A percentile compares a stretch with the other conserved stretches of the same genome.
Conservation (phyloP, 768 basidiomycete genomes). For the Tricholoma sp. region DNA sequence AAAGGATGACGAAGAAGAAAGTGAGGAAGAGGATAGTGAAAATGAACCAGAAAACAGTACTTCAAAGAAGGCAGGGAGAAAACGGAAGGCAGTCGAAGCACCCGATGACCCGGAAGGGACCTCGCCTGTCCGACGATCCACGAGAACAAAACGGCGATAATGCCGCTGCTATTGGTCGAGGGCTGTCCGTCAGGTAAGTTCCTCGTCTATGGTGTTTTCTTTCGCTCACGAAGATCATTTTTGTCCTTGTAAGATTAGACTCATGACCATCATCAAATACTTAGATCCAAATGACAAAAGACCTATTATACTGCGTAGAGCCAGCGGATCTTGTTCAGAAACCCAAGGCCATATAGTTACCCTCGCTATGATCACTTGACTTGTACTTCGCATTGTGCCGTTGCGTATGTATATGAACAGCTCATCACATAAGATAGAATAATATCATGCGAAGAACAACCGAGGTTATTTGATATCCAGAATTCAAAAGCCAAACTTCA, state of each 20-base stretch:
- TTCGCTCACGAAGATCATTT: not conserved
- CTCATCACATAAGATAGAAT: too few species aligned
- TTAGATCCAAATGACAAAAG: too few species aligned
- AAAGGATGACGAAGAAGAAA: constrained; percentile 15
- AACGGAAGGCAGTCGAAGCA: not conserved
- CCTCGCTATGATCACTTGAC: too few species aligned
- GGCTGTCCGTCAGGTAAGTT: not conserved
- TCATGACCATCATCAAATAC: not conserved
- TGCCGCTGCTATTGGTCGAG: not conserved
- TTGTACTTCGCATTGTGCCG: too few species aligned
- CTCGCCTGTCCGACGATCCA: not conserved
- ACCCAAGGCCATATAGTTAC: too few species aligned
- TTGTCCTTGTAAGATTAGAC: not conserved
- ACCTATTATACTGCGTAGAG: too few species aligned
- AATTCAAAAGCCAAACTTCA: not conserved
- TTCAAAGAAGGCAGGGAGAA: constrained; percentile 10
- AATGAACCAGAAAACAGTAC: constrained; percentile 7
- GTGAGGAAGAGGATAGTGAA: constrained; percentile 9
- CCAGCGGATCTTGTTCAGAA: too few species aligned
- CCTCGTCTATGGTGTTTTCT: not conserved
- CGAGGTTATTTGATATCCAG: not conserved
- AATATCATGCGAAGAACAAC: not conserved
- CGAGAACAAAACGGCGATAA: not conserved
- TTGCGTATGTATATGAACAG: too few species aligned
- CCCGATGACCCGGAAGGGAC: not conserved